phyloP scores from a whole-genome alignment of 2,329 filamentous ascomycete genomes.

The Hymenotorrendiella dingleyae region DNA sequence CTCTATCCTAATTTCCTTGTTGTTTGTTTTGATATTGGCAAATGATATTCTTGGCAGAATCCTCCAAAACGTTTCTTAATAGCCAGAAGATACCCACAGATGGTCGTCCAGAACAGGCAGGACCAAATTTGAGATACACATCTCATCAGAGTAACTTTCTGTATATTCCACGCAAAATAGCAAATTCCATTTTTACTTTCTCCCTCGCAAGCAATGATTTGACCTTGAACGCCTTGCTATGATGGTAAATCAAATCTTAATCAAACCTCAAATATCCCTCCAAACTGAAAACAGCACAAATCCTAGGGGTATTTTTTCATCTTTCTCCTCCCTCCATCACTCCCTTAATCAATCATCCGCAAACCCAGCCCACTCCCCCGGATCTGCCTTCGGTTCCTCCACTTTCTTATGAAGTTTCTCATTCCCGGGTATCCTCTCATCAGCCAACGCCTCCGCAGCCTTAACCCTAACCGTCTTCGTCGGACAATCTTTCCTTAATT shows the following conservation, averaged over 20 bases:
- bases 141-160: background rate
- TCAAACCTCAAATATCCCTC: background rate
- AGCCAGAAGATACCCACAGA: conserved; percentile 6
- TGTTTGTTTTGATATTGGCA: background rate
- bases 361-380: conserved; percentile 32
- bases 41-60: background rate
- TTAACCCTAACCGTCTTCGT: conserved; percentile 68
- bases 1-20: background rate
- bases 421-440: conserved; percentile 68
- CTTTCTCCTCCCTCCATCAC: background rate
- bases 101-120: background rate
- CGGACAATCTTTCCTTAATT: conserved; percentile 43
- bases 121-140: background rate
- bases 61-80: background rate
- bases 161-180: background rate
- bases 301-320: too few species aligned
- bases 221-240: conserved; percentile 8
- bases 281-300: background rate
- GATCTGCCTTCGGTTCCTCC: conserved; percentile 33
- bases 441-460: conserved; percentile 63
- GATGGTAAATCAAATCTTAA: too few species aligned
- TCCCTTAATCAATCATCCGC: conserved; percentile 16
- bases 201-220: background rate
- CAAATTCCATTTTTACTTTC: background rate
- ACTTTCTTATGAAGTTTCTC: too few species aligned